Conservation (phyloP, 2,329 filamentous ascomycete species). For the Trichoderma oligosporum region DNA sequence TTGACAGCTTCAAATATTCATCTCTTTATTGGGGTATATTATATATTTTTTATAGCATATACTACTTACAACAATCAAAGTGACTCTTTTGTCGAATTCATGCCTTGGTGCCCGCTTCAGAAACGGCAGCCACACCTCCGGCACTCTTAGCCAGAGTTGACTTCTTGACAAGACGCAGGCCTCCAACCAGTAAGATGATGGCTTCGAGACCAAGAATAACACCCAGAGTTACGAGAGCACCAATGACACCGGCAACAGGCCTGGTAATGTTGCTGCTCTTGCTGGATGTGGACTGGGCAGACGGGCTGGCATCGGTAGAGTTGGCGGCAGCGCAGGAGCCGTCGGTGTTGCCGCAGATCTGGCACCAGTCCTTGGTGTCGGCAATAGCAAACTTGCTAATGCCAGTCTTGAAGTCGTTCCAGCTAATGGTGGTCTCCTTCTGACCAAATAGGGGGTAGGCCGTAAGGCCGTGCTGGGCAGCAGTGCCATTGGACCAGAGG, state of each 20-base stretch:
- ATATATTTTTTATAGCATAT: background rate
- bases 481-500: constrained; percentile 58
- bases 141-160: constrained; percentile 31
- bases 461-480: constrained; percentile 47
- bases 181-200: constrained; percentile 41
- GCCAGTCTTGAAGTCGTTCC: constrained; percentile 61
- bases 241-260: constrained; percentile 76
- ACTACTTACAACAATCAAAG: background rate
- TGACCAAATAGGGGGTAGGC: constrained; percentile 60
- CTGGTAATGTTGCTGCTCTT: constrained; percentile 53
- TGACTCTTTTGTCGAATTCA: background rate
- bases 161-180: constrained; percentile 48
- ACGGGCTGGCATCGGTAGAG: constrained; percentile 25
- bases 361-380: constrained; percentile 68
- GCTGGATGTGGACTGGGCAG: constrained; percentile 23
- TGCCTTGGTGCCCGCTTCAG: constrained; percentile 24
- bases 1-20: background rate
- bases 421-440: constrained; percentile 54
- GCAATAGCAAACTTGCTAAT: constrained; percentile 65
- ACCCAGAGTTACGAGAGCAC: constrained; percentile 60
- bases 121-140: background rate
- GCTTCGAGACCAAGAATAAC: constrained; percentile 47
- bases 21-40: constrained; percentile 13
- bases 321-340: constrained; percentile 57
- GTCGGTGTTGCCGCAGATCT: constrained; percentile 67